phyloP scores from a whole-genome alignment of 192 early-diverging fungal genomes.

The Podila verticillata region DNA sequence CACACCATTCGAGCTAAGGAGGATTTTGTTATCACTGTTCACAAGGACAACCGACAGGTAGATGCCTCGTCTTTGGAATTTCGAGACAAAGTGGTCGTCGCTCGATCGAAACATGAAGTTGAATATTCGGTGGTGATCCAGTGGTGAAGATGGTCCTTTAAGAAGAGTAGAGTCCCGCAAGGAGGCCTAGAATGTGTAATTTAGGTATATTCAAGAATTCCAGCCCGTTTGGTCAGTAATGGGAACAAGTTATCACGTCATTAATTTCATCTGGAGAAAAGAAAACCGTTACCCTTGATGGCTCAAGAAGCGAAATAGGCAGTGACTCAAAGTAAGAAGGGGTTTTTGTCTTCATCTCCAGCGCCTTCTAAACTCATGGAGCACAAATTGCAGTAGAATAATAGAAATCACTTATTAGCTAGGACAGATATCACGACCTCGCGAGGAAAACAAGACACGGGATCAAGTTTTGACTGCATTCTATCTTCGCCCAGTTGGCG shows the following conservation, averaged over 20 bases:
- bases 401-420: neutral
- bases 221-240: neutral
- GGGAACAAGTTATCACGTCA: neutral
- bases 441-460: neutral
- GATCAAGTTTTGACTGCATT: too few species aligned
- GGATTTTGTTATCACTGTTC: slow-evolving; percentile 54
- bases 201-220: neutral
- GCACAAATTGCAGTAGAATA: too few species aligned
- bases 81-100: slow-evolving; percentile 43
- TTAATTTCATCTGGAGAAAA: too few species aligned
- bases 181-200: slow-evolving; percentile 11
- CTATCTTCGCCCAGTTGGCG: too few species aligned
- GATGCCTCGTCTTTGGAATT: slow-evolving; percentile 50
- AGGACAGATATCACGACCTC: neutral
- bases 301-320: slow-evolving; percentile 17
- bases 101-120: slow-evolving; percentile 30
- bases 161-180: slow-evolving; percentile 27
- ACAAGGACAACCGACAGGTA: slow-evolving; percentile 53
- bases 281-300: slow-evolving; percentile 24
- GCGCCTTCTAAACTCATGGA: slow-evolving; percentile 12
- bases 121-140: slow-evolving; percentile 38
- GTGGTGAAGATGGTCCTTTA: slow-evolving; percentile 25
- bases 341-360: slow-evolving; percentile 42
- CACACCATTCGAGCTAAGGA: slow-evolving; percentile 34
- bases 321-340: slow-evolving; percentile 27